Percentiles rank a stretch among this genome's conserved stretches.
These are phyloP conservation scores for Cyphellophora europaea DNA, from an alignment of 2,329 filamentous ascomycete species.

Conservation along the genomic window DNA sequence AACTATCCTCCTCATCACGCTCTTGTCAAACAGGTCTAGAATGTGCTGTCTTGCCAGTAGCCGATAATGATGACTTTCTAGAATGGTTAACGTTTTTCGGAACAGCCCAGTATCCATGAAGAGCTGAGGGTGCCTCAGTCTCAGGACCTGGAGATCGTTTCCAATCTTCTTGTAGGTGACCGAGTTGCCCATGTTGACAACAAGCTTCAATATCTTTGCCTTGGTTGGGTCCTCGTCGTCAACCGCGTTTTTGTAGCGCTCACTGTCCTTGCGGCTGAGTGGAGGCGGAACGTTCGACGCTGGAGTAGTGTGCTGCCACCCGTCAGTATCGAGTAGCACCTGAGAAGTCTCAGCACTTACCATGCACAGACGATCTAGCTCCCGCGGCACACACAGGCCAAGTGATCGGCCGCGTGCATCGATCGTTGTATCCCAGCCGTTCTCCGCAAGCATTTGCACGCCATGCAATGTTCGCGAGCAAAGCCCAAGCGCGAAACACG, in stretches of 20 bases:
- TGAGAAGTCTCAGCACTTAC: slow-evolving; percentile 30
- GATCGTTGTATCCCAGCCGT: slow-evolving; percentile 88
- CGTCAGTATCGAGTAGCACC: too few species aligned
- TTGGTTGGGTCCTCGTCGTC: slow-evolving; percentile 55
- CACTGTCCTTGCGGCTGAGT: slow-evolving; percentile 28
- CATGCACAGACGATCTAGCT: slow-evolving; percentile 71
- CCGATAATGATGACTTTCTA: slow-evolving; percentile 84
- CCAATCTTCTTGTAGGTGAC: slow-evolving; percentile 84
- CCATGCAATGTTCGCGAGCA: slow-evolving; percentile 89
- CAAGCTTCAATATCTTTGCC: slow-evolving; percentile 69
- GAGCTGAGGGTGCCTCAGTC: slow-evolving; percentile 61
- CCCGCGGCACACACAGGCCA: slow-evolving; percentile 75
- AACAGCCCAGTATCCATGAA: slow-evolving; percentile 74
- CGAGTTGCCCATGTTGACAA: slow-evolving; percentile 85
- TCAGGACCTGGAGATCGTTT: slow-evolving; percentile 65
- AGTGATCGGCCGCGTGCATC: slow-evolving; percentile 73
- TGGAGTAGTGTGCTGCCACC: too few species aligned
- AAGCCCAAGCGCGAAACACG: slow-evolving; percentile 89
- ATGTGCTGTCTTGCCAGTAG: slow-evolving; percentile 81
- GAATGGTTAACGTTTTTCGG: slow-evolving; percentile 70
- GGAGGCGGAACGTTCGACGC: slow-evolving; percentile 3
- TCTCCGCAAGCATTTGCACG: slow-evolving; percentile 78
- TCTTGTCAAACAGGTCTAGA: slow-evolving; percentile 88
- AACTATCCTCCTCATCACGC: slow-evolving; percentile 73
- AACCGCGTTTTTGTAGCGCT: slow-evolving; percentile 48